Evolutionary conservation across 768 basidiomycete species (phyloP).

Genomic region (Calocybe cyanea): DNA sequence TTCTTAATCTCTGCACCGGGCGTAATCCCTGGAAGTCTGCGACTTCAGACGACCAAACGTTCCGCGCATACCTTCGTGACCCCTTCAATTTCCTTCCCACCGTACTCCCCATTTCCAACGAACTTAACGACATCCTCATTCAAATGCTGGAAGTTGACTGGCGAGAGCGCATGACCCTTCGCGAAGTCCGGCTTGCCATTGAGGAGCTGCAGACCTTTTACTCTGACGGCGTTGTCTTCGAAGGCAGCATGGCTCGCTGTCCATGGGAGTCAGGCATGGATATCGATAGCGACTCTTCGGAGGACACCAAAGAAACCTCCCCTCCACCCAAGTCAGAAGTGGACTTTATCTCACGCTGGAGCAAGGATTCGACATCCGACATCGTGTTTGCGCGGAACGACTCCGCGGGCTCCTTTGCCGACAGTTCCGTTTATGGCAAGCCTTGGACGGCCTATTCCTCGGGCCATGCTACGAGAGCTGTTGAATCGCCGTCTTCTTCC

Average conservation of each 20-base stretch:
- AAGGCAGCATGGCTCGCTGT: constrained; percentile 78
- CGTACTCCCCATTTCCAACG: constrained; percentile 77
- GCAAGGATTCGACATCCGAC: constrained; percentile 51
- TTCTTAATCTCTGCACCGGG: constrained; percentile 92
- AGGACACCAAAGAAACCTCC: constrained; percentile 38
- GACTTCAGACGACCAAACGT: constrained; percentile 78
- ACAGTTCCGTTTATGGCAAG: constrained; percentile 37
- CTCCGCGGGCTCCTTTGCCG: constrained; percentile 21
- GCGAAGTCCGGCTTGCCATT: constrained; percentile 54
- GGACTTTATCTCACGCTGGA: constrained; percentile 52
- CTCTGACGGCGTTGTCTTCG: constrained; percentile 70
- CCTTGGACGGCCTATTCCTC: constrained; percentile 42
- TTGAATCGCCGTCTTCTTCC: constrained; percentile 49
- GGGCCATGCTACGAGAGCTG: constrained; percentile 51
- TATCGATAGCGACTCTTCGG: constrained; percentile 54
- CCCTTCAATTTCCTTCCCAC: constrained; percentile 75
- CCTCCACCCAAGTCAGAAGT: constrained; percentile 32
- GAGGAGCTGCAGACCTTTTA: constrained; percentile 64
- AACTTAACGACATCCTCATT: constrained; percentile 70
- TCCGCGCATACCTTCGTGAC: constrained; percentile 80
- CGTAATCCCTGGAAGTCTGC: constrained; percentile 99
- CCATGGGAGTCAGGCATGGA: constrained; percentile 77
- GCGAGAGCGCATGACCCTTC: constrained; percentile 46
- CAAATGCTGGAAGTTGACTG: constrained; percentile 76
- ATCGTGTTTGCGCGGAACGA: constrained; percentile 38